phyloP scores from a whole-genome alignment of 306 rosid genomes.

The Medicago lupulina region DNA sequence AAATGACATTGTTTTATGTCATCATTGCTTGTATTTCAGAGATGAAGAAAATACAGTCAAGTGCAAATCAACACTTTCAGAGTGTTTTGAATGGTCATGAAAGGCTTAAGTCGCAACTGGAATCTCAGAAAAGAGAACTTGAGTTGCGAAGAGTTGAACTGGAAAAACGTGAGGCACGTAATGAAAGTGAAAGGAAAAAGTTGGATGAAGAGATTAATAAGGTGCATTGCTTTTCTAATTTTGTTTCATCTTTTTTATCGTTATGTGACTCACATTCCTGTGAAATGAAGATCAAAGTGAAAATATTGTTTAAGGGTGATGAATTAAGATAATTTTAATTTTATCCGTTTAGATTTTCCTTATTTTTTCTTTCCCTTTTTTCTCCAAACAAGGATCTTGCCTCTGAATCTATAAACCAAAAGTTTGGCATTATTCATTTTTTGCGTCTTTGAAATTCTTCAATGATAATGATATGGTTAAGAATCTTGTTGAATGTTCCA shows the following conservation, averaged over 20 bases:
- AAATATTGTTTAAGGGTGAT: constrained; percentile 4
- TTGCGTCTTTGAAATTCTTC: constrained; percentile 14
- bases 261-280: constrained; percentile 30
- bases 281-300: constrained; percentile 32
- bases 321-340: not conserved
- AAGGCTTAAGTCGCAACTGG: constrained; percentile 77
- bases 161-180: constrained; percentile 87
- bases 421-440: constrained; percentile 35
- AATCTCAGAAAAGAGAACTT: constrained; percentile 78
- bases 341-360: not conserved
- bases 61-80: constrained; percentile 89
- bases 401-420: constrained; percentile 17
- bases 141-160: constrained; percentile 72
- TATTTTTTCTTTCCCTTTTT: not conserved
- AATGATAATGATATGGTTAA: constrained; percentile 4
- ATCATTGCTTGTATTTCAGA: constrained; percentile 57
- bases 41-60: constrained; percentile 75
- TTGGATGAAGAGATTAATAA: constrained; percentile 78
- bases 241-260: constrained; percentile 44
- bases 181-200: constrained; percentile 81
- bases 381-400: constrained; percentile 15
- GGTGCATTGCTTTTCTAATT: constrained; percentile 55
- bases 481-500: constrained; percentile 39
- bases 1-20: constrained; percentile 32
- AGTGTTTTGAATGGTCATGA: constrained; percentile 81